These are phyloP conservation scores for Nemania sp. DNA, from an alignment of 2,329 filamentous ascomycete genomes.

Conservation along the genomic window DNA sequence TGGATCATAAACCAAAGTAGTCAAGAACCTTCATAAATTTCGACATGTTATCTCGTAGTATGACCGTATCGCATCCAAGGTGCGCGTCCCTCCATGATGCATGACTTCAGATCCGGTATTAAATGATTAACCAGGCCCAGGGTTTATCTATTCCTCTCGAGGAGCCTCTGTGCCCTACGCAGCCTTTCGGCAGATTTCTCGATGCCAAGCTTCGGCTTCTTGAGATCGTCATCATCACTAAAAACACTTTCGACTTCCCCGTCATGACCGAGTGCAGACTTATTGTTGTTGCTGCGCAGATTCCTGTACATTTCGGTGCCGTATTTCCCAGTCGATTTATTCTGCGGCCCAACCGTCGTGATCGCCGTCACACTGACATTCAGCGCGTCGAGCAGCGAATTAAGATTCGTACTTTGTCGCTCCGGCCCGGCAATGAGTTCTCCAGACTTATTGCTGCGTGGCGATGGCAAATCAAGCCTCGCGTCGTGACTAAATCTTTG, in stretches of 20 bases:
- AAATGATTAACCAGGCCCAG: no score
- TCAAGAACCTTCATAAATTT: background rate
- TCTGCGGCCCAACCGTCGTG: background rate
- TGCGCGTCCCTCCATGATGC: no score
- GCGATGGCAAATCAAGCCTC: background rate
- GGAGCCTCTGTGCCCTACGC: slow-evolving; percentile 17
- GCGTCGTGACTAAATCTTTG: slow-evolving; percentile 9
- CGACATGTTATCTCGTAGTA: background rate
- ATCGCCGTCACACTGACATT: background rate
- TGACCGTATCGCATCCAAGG: background rate
- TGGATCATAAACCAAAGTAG: no score
- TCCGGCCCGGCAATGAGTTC: background rate
- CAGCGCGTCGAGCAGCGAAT: no score
- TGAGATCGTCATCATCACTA: slow-evolving; percentile 16
- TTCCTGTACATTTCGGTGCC: slow-evolving; percentile 24
- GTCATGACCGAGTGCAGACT: background rate
- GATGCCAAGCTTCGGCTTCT: slow-evolving; percentile 17
- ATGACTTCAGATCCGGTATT: no score
- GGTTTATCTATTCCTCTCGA: background rate
- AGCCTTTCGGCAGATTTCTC: slow-evolving; percentile 14
- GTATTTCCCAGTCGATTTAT: background rate
- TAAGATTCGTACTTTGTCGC: background rate
- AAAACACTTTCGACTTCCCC: background rate
- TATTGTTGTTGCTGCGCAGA: background rate
- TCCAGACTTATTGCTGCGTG: background rate